Evolutionary conservation across 768 basidiomycete species (phyloP).

Genomic region (Leccinum disarticulatum): DNA sequence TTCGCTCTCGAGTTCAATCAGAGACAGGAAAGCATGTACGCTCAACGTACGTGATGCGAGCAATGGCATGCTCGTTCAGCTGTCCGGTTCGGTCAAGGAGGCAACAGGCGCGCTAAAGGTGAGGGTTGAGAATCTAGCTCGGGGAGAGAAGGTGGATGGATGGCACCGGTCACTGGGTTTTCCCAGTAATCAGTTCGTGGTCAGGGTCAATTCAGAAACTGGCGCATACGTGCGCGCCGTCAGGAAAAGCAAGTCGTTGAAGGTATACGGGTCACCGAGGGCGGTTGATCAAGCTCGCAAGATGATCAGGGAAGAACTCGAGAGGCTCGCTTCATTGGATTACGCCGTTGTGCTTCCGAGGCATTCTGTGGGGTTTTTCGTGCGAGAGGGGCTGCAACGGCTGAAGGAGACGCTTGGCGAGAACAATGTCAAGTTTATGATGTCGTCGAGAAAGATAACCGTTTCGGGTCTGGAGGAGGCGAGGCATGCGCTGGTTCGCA

Average conservation of each 20-base stretch:
- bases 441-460: conserved; percentile 39
- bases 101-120: conserved; percentile 58
- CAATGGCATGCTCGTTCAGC: conserved; percentile 38
- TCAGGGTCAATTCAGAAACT: conserved; percentile 34
- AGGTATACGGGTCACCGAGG: conserved; percentile 40
- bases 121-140: conserved; percentile 50
- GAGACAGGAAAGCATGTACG: conserved; percentile 37
- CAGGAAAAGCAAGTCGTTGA: conserved; percentile 43
- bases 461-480: conserved; percentile 60
- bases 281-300: conserved; percentile 35
- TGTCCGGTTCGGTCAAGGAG: conserved; percentile 53
- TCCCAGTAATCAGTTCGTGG: conserved; percentile 34
- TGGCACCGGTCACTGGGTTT: conserved; percentile 50
- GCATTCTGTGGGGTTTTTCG: conserved; percentile 47
- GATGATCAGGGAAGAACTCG: conserved; percentile 48
- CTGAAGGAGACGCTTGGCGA: conserved; percentile 40
- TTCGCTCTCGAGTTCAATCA: conserved; percentile 36
- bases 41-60: conserved; percentile 31
- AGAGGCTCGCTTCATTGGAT: conserved; percentile 36
- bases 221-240: conserved; percentile 44
- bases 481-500: conserved; percentile 42
- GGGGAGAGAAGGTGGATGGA: conserved; percentile 47
- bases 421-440: conserved; percentile 39
- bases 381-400: conserved; percentile 48
- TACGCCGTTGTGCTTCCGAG: conserved; percentile 30